Base-by-base conservation (phyloP, 2,329 filamentous ascomycete species). In the Cladosporium velox region DNA sequence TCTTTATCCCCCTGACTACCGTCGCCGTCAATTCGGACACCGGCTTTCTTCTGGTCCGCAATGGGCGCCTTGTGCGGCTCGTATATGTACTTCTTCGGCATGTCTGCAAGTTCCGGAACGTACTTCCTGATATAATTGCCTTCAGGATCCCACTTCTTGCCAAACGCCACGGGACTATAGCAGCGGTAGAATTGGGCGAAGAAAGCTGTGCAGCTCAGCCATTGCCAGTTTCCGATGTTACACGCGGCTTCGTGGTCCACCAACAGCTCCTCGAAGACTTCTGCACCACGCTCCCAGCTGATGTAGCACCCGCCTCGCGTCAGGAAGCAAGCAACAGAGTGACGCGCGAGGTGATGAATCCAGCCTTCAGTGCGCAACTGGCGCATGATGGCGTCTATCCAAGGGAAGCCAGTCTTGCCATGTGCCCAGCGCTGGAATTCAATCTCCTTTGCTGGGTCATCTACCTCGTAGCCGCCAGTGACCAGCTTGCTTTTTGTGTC, bases 261-360 rank as follows among this genome's bases (percentile, higher is more conserved):
- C 44, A 93, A 82, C 78, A 86, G 86, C 74, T 93, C 90, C 72
- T 91, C 89, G 67, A 93, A 93, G 1, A 93, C 90, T 58, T 91
- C 90, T 5, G 88, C 89, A 1, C 91, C 91, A 21, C 91, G 85
- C 78, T 93, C 90, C 90, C 91, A 93, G 72, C 88, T 86, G 54
- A 93, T 81, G 73, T 92, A 93, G 76, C 90, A 92, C 0, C 91
- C 91, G 1, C 91, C 90, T 2, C 91, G 82, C 0, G 91, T 93
- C n/a, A 93, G 81, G 75, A 93, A 93, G 74, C 90, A 93, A 0
- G 91, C 91, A 0, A 93, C 88, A n/a, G 88, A 85, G 76, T 93
- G 91, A 0, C 91, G 85, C 2, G 90, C 91, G 0, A 93, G 82
- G 74, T 93, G 91, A 74, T 93, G 90, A 10, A 93, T 91, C 90